Percentiles rank a stretch among this genome's conserved stretches.
Evolutionary conservation across 495 filamentous ascomycete genomes (phyloP).

Genomic region (Talaromyces ruber): DNA sequence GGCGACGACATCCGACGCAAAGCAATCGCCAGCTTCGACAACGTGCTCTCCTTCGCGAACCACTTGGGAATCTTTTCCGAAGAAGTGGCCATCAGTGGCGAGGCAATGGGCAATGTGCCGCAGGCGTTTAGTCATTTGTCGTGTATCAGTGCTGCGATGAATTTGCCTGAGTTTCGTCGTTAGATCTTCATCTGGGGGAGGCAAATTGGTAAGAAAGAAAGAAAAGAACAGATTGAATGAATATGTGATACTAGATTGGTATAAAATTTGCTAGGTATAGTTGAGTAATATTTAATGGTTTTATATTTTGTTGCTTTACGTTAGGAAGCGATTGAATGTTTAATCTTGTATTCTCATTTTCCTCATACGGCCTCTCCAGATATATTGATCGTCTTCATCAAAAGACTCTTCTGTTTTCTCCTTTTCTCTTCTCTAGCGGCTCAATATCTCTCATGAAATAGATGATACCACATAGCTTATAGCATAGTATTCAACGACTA

Average conservation of each 20-base stretch:
- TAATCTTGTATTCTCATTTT: background rate
- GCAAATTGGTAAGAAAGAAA: too few species aligned
- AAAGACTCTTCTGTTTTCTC: background rate
- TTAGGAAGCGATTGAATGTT: background rate
- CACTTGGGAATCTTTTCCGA: conserved; percentile 70
- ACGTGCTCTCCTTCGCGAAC: conserved; percentile 63
- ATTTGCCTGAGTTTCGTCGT: conserved; percentile 27
- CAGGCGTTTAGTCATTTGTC: conserved; percentile 69
- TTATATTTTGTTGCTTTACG: background rate
- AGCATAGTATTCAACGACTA: background rate
- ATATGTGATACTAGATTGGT: conserved; percentile 3
- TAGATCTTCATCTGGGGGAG: background rate
- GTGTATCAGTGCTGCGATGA: conserved; percentile 64
- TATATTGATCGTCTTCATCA: background rate
- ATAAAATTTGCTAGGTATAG: background rate
- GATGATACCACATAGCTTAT: background rate
- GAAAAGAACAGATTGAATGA: conserved; percentile 4
- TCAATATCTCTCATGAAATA: background rate
- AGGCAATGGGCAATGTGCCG: conserved; percentile 67
- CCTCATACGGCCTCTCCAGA: background rate
- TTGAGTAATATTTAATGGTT: background rate
- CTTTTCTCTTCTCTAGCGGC: background rate
- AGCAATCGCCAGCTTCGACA: conserved; percentile 63
- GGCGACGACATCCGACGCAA: conserved; percentile 39
- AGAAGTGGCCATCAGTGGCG: conserved; percentile 61